A percentile compares a stretch with the other conserved stretches of the same genome.
Conservation (phyloP, 2,329 filamentous ascomycete species). For the Lasiodiplodia theobromae region DNA sequence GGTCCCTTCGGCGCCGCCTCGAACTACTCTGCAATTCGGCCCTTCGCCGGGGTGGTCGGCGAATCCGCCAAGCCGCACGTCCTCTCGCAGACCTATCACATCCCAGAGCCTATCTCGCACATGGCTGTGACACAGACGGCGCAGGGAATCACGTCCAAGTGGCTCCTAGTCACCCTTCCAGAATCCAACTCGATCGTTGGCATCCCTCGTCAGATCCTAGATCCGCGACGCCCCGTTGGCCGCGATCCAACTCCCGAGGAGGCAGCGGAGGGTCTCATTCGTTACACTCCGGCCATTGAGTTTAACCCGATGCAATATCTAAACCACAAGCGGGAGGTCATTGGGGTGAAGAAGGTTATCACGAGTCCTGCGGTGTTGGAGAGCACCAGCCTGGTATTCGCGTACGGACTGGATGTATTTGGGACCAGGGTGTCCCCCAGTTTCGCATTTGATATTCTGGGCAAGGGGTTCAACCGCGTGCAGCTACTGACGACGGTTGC, state of each 20-base stretch:
- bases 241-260: constrained; percentile 83
- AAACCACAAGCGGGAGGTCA: constrained; percentile 81
- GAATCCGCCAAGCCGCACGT: constrained; percentile 73
- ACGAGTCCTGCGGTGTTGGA: constrained; percentile 82
- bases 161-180: constrained; percentile 80
- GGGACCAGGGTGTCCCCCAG: constrained; percentile 87
- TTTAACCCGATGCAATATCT: constrained; percentile 83
- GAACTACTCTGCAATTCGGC: constrained; percentile 81
- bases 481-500: constrained; percentile 84
- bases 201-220: constrained; percentile 79
- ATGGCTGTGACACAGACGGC: constrained; percentile 87
- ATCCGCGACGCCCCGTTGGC: constrained; percentile 84
- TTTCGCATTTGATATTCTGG: constrained; percentile 88
- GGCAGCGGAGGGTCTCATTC: constrained; percentile 80
- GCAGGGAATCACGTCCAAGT: constrained; percentile 87
- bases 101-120: constrained; percentile 78
- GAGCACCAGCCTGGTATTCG: constrained; percentile 89
- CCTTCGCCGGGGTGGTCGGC: constrained; percentile 61
- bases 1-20: constrained; percentile 73
- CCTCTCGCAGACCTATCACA: constrained; percentile 79
- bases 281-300: constrained; percentile 78
- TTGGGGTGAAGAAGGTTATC: constrained; percentile 76
- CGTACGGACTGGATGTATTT: constrained; percentile 88
- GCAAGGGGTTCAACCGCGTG: constrained; percentile 91
- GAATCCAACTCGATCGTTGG: constrained; percentile 76